phyloP scores from a whole-genome alignment of 768 basidiomycete species.

The Amanita molliuscula region DNA sequence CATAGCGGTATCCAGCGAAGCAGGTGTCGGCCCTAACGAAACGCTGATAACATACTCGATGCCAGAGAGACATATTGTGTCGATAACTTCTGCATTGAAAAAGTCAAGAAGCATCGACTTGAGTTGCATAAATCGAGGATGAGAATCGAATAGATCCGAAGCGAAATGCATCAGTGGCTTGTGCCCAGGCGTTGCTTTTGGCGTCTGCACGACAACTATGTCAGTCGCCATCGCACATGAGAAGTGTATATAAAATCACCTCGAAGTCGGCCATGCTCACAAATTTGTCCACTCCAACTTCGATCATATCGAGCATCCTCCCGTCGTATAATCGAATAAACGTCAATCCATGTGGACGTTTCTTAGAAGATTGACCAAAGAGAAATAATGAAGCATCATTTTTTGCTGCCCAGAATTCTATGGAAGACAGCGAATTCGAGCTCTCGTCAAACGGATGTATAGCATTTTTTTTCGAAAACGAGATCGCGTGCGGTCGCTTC shows the following conservation, averaged over 20 bases:
- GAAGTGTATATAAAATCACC: conserved; percentile 31
- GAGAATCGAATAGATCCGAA: conserved; percentile 89
- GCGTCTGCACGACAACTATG: conserved; percentile 40
- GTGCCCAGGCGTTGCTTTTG: conserved; percentile 82
- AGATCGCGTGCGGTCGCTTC: conserved; percentile 83
- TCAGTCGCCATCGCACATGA: neutral
- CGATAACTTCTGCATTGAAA: conserved; percentile 82
- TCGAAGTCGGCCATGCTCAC: conserved; percentile 76
- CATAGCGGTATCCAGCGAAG: conserved; percentile 36
- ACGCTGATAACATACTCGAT: conserved; percentile 85
- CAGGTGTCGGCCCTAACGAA: conserved; percentile 56
- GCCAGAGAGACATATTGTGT: conserved; percentile 74
- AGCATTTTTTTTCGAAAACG: conserved; percentile 89
- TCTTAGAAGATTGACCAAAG: conserved; percentile 88
- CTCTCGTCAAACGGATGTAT: conserved; percentile 86
- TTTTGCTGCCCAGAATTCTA: conserved; percentile 90
- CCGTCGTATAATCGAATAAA: conserved; percentile 83
- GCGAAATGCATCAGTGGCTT: conserved; percentile 94
- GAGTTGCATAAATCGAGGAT: conserved; percentile 84
- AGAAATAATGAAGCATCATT: conserved; percentile 93
- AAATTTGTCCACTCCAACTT: conserved; percentile 80
- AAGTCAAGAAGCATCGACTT: conserved; percentile 88
- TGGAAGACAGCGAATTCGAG: conserved; percentile 38
- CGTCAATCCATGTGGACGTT: conserved; percentile 79
- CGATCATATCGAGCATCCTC: conserved; percentile 87